Percentiles rank a stretch among this genome's conserved stretches.
Conservation (phyloP, 768 basidiomycete species). For the Collybiopsis luxurians region DNA sequence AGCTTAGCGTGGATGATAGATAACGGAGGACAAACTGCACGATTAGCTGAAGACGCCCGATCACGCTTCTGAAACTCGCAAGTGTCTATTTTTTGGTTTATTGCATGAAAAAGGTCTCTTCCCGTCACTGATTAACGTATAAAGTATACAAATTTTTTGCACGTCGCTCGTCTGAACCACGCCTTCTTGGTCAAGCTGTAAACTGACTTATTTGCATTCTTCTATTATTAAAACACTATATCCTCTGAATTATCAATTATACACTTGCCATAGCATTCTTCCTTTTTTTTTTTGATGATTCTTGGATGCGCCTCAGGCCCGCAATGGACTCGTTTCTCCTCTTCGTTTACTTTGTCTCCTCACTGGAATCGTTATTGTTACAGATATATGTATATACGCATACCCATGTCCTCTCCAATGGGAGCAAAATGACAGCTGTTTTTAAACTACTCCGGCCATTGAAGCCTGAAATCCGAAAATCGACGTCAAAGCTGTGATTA, state of each 20-base stretch:
- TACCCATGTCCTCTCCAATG: not conserved
- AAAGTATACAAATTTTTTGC: not conserved
- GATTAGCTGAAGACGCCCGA: not conserved
- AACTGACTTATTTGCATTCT: constrained; percentile 5
- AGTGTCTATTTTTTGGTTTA: not conserved
- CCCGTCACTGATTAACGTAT: not conserved
- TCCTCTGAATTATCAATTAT: too few relatives aligned
- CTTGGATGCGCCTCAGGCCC: not conserved
- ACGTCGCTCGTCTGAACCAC: not conserved
- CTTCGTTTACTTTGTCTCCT: too few relatives aligned
- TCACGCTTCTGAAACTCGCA: not conserved
- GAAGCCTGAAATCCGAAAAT: constrained; percentile 17
- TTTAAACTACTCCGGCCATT: constrained; percentile 11
- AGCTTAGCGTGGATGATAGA: too few relatives aligned
- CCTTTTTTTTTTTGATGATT: not conserved
- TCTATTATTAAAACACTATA: too few relatives aligned
- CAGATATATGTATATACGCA: constrained; percentile 26
- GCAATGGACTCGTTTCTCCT: too few relatives aligned
- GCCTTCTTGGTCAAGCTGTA: not conserved
- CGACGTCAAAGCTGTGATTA: not conserved
- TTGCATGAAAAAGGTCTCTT: not conserved
- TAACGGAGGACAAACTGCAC: not conserved
- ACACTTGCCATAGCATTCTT: not conserved
- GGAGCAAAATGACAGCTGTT: not conserved
- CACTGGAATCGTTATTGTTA: constrained; percentile 10